These are phyloP conservation scores for Termitomyces sp. DNA, from an alignment of 768 basidiomycete genomes.

Conservation along the genomic window DNA sequence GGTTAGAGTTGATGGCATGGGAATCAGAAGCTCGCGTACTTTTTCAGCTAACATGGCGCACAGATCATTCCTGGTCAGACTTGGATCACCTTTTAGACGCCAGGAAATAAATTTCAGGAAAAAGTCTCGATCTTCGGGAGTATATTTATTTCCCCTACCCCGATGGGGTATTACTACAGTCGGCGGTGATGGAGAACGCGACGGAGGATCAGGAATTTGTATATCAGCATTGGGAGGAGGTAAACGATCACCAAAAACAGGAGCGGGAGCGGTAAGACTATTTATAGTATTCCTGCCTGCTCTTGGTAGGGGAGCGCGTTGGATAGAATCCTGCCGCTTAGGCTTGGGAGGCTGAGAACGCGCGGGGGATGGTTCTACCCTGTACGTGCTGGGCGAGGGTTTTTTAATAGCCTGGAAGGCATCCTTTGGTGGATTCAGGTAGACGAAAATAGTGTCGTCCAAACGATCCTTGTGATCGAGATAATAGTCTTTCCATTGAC, in stretches of 20 bases:
- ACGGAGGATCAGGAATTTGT: slow-evolving; percentile 56
- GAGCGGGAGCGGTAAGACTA: slow-evolving; percentile 49
- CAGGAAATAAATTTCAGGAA: slow-evolving; percentile 64
- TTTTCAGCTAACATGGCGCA: slow-evolving; percentile 52
- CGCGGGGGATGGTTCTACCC: slow-evolving; percentile 21
- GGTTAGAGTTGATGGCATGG: slow-evolving; percentile 4
- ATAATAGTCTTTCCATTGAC: slow-evolving; percentile 78
- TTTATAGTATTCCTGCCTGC: slow-evolving; percentile 48
- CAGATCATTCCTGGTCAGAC: slow-evolving; percentile 45
- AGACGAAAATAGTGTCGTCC: slow-evolving; percentile 38
- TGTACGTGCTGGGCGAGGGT: slow-evolving; percentile 32
- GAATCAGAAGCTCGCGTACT: slow-evolving; percentile 24
- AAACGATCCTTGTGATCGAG: slow-evolving; percentile 62
- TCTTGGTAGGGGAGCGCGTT: slow-evolving; percentile 17
- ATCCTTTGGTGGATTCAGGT: slow-evolving; percentile 19
- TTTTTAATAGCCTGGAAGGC: slow-evolving; percentile 32
- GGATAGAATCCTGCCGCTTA: slow-evolving; percentile 19
- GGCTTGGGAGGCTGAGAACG: slow-evolving; percentile 15
- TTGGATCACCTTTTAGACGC: slow-evolving; percentile 50
- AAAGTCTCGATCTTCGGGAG: slow-evolving; percentile 57
- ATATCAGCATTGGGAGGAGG: slow-evolving; percentile 59
- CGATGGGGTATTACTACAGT: slow-evolving; percentile 36
- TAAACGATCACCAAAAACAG: slow-evolving; percentile 40
- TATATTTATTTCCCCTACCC: slow-evolving; percentile 56
- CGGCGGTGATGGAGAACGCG: slow-evolving; percentile 67